Percentiles rank a stretch among this genome's conserved stretches.
These are phyloP conservation scores for Nephelium lappaceum DNA, from an alignment of 345 rosid species.

Conservation along the genomic window DNA sequence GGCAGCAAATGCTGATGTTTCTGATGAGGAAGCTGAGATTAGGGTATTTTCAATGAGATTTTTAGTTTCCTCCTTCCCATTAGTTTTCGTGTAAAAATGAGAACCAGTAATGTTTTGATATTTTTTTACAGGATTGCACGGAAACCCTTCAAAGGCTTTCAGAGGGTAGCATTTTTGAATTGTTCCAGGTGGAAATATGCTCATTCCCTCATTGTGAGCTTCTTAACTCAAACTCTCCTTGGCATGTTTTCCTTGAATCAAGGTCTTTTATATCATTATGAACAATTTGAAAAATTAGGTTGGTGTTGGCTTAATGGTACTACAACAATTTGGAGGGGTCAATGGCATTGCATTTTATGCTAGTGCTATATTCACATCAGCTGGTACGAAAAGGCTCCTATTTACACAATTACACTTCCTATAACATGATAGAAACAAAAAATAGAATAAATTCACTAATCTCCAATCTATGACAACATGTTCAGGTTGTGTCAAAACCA, in stretches of 20 bases:
- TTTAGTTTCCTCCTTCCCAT: neutral
- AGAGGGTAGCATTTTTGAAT: constrained; percentile 39
- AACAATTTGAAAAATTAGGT: constrained; percentile 36
- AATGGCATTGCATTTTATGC: constrained; percentile 56
- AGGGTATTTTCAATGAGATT: constrained; percentile 35
- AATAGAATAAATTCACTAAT: neutral
- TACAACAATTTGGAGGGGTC: constrained; percentile 86
- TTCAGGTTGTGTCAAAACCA: constrained; percentile 65
- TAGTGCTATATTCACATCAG: constrained; percentile 50
- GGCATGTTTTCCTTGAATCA: neutral
- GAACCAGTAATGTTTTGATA: neutral
- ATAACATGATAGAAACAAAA: neutral
- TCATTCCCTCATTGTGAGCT: constrained; percentile 41
- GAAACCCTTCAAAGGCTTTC: constrained; percentile 38
- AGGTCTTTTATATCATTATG: neutral
- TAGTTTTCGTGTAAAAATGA: constrained; percentile 6
- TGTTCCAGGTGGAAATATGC: constrained; percentile 45
- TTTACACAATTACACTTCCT: neutral
- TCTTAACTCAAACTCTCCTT: constrained; percentile 6
- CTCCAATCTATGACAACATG: constrained; percentile 49
- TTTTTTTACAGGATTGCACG: constrained; percentile 40
- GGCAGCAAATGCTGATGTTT: constrained; percentile 51
- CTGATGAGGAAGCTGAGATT: constrained; percentile 57
- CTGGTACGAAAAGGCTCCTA: constrained; percentile 38
- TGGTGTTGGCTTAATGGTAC: constrained; percentile 74